Evolutionary conservation across 202 grass and related monocot genomes (phyloP), one percentile per base, ranked within the genome.

Genomic region (Cymbopogon flexuosus): DNA sequence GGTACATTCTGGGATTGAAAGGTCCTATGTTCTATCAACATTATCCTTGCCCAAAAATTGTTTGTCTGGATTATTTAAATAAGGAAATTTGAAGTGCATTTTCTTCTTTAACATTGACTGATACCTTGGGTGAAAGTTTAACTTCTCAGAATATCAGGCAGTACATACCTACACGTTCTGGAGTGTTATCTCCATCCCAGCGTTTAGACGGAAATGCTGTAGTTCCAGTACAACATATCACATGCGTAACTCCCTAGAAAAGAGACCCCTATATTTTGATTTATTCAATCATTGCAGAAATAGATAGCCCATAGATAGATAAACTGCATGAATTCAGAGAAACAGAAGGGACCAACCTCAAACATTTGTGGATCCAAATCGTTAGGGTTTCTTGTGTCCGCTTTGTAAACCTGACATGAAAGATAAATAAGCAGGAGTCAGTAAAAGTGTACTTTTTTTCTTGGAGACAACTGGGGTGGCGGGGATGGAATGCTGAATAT

Each of bases 231-330:
- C 85, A 92, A 80, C 94, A 97, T 70, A 97, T 92, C 58, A 92
- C 90, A 84, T 97, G 91, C 4, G 94, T 94, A 74, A 94, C 94
- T 87, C 94, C 94, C 94, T 97, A 89, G 85, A 94, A 92, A 94
- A 85, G 84, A 88, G 70, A 86, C 22, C 83, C 51, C 87, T 94
- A 97, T 90, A 88, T 73, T 84, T 92, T 81, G 85, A 83, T 79
- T 89, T 93, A 79, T 79, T 83, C 74, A 83, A 83, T 87, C 47
- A 94, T 87, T 76, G 59, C 22, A 86, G 83, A 90, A 68, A 89
- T 74, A 68, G 10, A 81, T 30, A n/a, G 30, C 16, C 37, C 47
- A 86, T 11, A 56, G 51, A 52, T 51, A 77, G 24, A 83, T 18
- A 56, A 78, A 45, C 33, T 72, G 2, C 33, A 65, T 31, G 56